These are phyloP conservation scores for Tuber calosporum DNA, from an alignment of 495 filamentous ascomycete genomes.

Conservation along the genomic window DNA sequence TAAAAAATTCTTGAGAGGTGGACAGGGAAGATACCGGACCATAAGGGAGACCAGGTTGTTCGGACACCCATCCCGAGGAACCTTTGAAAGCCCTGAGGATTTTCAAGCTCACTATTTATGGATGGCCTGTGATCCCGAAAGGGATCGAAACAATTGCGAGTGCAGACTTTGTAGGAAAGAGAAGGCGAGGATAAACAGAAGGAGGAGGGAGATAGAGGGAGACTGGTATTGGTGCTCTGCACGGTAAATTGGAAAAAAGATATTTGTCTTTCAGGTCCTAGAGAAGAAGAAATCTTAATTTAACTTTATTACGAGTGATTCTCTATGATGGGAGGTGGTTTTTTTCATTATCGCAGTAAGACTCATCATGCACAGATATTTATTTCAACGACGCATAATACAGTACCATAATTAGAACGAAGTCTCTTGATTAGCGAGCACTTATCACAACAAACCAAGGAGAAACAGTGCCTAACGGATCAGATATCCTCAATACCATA, in stretches of 20 bases:
- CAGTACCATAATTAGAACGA: too few relatives aligned
- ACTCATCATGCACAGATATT: not conserved
- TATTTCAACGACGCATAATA: too few relatives aligned
- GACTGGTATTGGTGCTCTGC: too few relatives aligned
- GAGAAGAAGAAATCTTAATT: too few relatives aligned
- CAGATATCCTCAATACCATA: too few relatives aligned
- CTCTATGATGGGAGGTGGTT: not conserved
- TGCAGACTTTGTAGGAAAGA: not conserved
- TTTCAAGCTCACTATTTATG: constrained; percentile 50
- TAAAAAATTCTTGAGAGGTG: not conserved
- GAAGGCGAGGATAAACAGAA: not conserved
- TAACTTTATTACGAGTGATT: not conserved
- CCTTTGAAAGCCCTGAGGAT: constrained; percentile 53
- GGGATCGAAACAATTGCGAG: not conserved
- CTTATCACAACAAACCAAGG: too few relatives aligned
- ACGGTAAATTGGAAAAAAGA: not conserved
- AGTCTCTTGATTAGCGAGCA: too few relatives aligned
- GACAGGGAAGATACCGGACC: not conserved
- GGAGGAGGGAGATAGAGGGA: too few relatives aligned
- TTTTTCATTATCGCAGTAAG: not conserved
- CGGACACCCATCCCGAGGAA: constrained; percentile 53
- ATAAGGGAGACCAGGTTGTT: constrained; percentile 54
- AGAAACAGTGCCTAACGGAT: too few relatives aligned
- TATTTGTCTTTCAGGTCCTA: not conserved
- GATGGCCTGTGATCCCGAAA: not conserved